Conservation (phyloP, 176 grass and related monocot species). For the Dactylis glomerata region DNA sequence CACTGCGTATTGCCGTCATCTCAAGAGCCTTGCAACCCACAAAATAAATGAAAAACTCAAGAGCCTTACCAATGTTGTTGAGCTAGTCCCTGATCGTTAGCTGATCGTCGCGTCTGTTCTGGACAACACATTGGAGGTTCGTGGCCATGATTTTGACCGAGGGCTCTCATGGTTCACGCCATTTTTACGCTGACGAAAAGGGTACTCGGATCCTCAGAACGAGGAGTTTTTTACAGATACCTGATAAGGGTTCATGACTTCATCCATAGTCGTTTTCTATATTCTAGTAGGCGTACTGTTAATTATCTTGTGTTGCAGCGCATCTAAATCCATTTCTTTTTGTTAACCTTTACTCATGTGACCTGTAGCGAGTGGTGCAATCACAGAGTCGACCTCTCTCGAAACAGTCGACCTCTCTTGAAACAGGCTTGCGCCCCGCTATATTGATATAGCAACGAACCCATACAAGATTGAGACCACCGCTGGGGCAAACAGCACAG, state of each 20-base stretch:
- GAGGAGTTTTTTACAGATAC: constrained; percentile 83
- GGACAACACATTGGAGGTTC: constrained; percentile 67
- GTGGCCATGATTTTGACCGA: constrained; percentile 31
- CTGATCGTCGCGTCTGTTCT: constrained; percentile 56
- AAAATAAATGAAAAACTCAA: too few species aligned
- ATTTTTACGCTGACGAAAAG: too few species aligned
- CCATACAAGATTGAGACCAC: too few species aligned
- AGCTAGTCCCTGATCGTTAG: too few species aligned
- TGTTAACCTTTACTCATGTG: constrained; percentile 26
- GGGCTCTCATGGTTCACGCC: constrained; percentile 68
- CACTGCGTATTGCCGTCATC: too few species aligned
- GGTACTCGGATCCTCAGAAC: constrained; percentile 46
- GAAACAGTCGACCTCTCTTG: too few species aligned
- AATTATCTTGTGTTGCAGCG: neutral
- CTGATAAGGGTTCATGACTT: constrained; percentile 56
- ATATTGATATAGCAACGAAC: too few species aligned
- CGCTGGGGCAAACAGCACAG: too few species aligned
- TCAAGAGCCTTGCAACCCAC: too few species aligned
- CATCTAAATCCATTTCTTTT: constrained; percentile 47
- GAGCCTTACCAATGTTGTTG: too few species aligned
- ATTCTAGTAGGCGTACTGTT: neutral
- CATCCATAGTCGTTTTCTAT: constrained; percentile 48
- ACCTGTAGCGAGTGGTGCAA: constrained; percentile 6
- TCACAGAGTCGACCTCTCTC: neutral
- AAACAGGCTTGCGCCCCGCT: too few species aligned